Conservation (phyloP, 768 basidiomycete genomes). For the Tephrocybe sp. region DNA sequence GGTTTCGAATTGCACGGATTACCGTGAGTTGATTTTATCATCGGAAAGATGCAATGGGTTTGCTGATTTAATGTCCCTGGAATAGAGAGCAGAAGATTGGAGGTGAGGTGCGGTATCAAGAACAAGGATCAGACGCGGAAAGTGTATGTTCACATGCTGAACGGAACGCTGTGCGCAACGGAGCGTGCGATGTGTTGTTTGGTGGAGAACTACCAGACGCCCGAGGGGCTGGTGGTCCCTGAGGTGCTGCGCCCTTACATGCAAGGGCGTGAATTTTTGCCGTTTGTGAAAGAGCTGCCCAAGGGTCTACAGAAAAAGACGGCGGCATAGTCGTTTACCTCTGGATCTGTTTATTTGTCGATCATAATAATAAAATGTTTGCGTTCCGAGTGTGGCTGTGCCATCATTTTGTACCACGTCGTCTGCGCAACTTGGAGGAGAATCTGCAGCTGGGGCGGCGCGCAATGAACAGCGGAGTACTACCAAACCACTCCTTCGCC, state of each 20-base stretch:
- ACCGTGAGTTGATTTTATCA: conserved; percentile 54
- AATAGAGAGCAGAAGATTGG: conserved; percentile 87
- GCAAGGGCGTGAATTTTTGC: conserved; percentile 90
- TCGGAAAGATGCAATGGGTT: not conserved
- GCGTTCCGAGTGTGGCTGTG: not conserved
- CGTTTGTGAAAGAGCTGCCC: conserved; percentile 79
- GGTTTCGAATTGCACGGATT: conserved; percentile 98
- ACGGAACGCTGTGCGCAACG: conserved; percentile 96
- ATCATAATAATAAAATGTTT: not conserved
- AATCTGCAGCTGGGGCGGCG: conserved; percentile 12
- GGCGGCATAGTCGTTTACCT: conserved; percentile 25
- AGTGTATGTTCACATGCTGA: conserved; percentile 98
- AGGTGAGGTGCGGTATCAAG: conserved; percentile 92
- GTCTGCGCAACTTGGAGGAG: conserved; percentile 18
- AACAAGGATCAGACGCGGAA: conserved; percentile 87
- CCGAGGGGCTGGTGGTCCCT: conserved; percentile 91
- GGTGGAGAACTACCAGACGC: conserved; percentile 98
- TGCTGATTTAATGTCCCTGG: conserved; percentile 4
- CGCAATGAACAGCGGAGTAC: conserved; percentile 29
- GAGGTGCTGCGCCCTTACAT: conserved; percentile 91
- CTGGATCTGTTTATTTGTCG: not conserved
- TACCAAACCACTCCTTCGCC: conserved; percentile 43
- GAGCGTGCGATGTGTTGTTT: conserved; percentile 95
- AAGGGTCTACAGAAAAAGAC: conserved; percentile 77
- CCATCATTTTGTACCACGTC: conserved; percentile 1